Conservation (phyloP, 106 monocot species). For the Amphibolis antarctica region DNA sequence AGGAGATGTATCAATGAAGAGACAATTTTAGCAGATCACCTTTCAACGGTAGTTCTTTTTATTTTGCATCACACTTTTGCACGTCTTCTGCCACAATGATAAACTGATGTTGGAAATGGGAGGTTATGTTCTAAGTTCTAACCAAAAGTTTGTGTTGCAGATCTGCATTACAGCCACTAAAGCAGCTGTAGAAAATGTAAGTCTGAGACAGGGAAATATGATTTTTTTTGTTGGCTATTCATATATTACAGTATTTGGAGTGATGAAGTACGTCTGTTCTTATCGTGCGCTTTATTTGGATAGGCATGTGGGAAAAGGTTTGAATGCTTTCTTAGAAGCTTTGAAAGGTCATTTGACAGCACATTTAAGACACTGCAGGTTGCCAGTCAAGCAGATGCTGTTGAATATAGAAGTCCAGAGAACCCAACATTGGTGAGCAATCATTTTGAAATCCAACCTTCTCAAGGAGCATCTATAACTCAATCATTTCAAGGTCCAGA, state of each 20-base stretch:
- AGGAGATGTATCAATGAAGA: constrained; percentile 20
- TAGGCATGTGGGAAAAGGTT: constrained; percentile 68
- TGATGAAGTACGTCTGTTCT: background rate
- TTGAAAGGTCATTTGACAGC: constrained; percentile 80
- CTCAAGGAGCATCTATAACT: background rate
- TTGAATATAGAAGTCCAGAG: constrained; percentile 10
- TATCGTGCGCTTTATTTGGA: constrained; percentile 2
- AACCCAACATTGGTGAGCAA: background rate
- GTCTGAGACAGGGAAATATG: constrained; percentile 14
- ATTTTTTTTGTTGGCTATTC: background rate
- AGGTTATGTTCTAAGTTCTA: background rate
- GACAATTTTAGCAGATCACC: constrained; percentile 30
- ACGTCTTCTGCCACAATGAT: background rate
- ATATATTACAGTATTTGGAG: background rate
- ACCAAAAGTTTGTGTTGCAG: constrained; percentile 29
- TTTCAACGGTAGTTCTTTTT: constrained; percentile 37
- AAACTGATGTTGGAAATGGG: no score
- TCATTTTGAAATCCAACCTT: background rate
- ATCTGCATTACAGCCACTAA: constrained; percentile 67
- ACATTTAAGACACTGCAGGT: constrained; percentile 59
- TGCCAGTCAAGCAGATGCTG: constrained; percentile 24
- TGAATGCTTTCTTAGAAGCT: constrained; percentile 61
- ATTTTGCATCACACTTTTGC: background rate
- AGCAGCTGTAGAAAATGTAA: constrained; percentile 70
- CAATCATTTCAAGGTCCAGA: no score